Evolutionary conservation across 139 green algal species (phyloP).

Genomic region (Micromonas pusilla): DNA sequence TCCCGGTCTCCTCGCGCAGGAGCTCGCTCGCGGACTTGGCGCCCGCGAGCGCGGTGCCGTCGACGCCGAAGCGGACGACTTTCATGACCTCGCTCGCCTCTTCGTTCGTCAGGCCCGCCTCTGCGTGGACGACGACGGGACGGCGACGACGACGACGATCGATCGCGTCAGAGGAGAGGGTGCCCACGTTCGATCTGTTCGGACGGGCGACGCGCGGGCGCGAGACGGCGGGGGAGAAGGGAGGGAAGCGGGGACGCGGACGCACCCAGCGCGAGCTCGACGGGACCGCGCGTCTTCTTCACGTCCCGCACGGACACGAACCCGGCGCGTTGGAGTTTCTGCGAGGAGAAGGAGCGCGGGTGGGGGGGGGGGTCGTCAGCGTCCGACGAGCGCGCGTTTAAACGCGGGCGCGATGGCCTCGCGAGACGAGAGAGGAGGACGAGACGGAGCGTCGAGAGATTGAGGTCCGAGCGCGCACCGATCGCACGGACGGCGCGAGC

Average conservation of each 20-base stretch:
- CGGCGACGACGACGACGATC: too few relatives aligned
- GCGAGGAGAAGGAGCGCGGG: too few relatives aligned
- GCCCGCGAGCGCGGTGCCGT: not conserved
- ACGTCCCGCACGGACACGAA: not conserved
- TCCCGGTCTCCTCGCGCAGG: not conserved
- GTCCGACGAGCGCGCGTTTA: not conserved
- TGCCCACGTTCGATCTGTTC: not conserved
- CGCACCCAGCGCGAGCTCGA: not conserved
- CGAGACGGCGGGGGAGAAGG: too few relatives aligned
- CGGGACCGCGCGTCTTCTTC: not conserved
- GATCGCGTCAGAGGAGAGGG: not conserved
- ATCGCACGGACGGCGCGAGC: not conserved
- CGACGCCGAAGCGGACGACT: not conserved
- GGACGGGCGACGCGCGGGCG: not conserved
- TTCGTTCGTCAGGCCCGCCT: slow-evolving; percentile 37
- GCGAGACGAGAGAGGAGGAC: too few relatives aligned
- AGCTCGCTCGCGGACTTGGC: not conserved
- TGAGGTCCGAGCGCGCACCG: not conserved
- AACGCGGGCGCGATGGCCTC: not conserved
- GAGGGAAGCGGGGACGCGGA: too few relatives aligned
- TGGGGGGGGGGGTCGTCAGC: too few relatives aligned
- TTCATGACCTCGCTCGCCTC: slow-evolving; percentile 38
- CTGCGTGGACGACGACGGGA: too few relatives aligned
- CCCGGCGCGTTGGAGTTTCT: not conserved
- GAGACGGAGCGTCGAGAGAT: not conserved